phyloP scores from a whole-genome alignment of 495 filamentous ascomycete species.

The Extremus antarcticus region DNA sequence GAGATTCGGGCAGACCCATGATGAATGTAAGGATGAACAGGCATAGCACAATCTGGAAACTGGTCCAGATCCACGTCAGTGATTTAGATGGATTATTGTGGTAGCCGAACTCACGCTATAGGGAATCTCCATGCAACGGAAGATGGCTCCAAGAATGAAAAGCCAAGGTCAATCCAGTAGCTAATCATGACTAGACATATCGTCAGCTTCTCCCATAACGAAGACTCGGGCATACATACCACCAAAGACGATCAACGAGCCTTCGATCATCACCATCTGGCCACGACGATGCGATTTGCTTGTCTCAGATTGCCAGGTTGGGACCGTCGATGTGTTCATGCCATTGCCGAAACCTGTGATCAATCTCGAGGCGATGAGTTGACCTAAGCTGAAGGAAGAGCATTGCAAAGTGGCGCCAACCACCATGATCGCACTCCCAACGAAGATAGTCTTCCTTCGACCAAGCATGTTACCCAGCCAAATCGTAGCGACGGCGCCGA shows the following conservation, averaged over 20 bases:
- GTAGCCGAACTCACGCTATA: constrained; percentile 20
- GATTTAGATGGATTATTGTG: background rate
- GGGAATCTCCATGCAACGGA: constrained; percentile 39
- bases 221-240: constrained; percentile 11
- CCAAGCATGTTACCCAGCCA: constrained; percentile 63
- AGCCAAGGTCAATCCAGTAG: constrained; percentile 38
- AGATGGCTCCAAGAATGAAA: constrained; percentile 37
- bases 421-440: constrained; percentile 61
- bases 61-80: background rate
- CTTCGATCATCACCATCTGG: constrained; percentile 32
- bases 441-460: constrained; percentile 58
- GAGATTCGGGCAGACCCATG: constrained; percentile 4
- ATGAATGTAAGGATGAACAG: constrained; percentile 9
- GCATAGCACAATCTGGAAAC: constrained; percentile 15
- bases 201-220: constrained; percentile 21
- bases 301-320: constrained; percentile 26
- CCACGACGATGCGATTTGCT: constrained; percentile 29
- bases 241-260: constrained; percentile 25
- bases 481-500: constrained; percentile 57
- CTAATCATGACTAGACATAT: background rate
- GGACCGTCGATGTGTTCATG: constrained; percentile 34
- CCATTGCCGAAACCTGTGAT: constrained; percentile 52
- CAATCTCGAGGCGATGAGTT: constrained; percentile 54
- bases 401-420: constrained; percentile 57
- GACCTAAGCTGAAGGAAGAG: constrained; percentile 48